These are phyloP conservation scores for Mortierella sp. DNA, from an alignment of 371 early-diverging fungal genomes.

Conservation along the genomic window DNA sequence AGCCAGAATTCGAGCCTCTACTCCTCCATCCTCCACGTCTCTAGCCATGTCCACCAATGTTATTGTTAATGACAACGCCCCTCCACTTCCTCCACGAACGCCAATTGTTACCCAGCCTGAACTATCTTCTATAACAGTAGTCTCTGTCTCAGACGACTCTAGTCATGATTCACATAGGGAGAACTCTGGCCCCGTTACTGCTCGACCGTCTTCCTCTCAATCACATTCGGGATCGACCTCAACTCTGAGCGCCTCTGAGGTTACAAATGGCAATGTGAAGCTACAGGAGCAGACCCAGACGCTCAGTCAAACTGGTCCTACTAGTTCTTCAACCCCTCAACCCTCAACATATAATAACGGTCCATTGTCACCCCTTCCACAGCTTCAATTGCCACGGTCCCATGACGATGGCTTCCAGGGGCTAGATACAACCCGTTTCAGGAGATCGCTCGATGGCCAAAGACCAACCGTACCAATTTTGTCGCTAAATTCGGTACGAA, in stretches of 20 bases:
- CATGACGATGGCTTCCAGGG: background rate
- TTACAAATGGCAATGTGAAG: no score
- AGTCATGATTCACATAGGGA: background rate
- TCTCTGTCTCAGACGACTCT: background rate
- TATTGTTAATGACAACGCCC: background rate
- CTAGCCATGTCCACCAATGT: background rate
- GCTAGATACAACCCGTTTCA: conserved; percentile 1
- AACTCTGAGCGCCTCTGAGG: background rate
- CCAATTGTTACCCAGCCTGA: background rate
- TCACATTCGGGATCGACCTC: background rate
- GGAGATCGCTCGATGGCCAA: conserved; percentile 3
- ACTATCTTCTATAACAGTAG: background rate
- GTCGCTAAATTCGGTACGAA: background rate
- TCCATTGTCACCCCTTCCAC: background rate
- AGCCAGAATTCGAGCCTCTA: no score
- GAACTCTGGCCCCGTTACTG: background rate
- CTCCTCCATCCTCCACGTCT: background rate
- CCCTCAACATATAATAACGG: background rate
- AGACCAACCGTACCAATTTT: background rate
- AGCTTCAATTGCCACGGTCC: background rate
- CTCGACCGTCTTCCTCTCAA: background rate
- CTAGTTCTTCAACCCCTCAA: background rate
- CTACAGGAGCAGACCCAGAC: no score
- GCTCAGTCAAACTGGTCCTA: background rate
- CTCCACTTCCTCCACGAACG: conserved; percentile 3